Evolutionary conservation across 106 monocot species (phyloP).

Genomic region (Allium fistulosum): DNA sequence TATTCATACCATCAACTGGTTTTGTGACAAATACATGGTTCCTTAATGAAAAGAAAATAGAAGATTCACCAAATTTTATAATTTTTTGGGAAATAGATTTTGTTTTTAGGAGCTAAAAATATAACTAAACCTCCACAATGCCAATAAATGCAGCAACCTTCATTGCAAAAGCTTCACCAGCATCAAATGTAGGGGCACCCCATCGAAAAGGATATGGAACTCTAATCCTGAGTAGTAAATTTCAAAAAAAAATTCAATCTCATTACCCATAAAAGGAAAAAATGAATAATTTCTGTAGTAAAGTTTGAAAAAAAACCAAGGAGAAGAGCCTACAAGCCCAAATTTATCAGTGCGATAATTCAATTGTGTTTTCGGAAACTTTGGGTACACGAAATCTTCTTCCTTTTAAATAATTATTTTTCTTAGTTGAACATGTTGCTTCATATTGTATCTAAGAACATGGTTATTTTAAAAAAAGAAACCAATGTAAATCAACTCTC

Average conservation of each 20-base stretch:
- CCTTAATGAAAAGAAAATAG: background rate
- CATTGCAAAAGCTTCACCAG: slow-evolving; percentile 98
- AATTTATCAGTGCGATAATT: slow-evolving; percentile 97
- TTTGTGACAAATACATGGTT: too few species aligned
- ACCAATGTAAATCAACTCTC: too few species aligned
- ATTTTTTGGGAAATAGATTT: background rate
- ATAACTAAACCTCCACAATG: slow-evolving; percentile 59
- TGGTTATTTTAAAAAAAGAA: too few species aligned
- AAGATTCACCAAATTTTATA: background rate
- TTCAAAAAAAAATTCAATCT: background rate
- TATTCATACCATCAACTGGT: too few species aligned
- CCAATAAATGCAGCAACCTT: slow-evolving; percentile 96
- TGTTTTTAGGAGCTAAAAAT: too few species aligned
- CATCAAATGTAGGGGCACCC: slow-evolving; percentile 97
- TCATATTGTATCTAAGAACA: too few species aligned
- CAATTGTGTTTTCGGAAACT: slow-evolving; percentile 67
- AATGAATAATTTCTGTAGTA: background rate
- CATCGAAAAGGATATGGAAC: slow-evolving; percentile 98
- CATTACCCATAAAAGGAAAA: background rate
- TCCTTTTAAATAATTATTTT: too few species aligned
- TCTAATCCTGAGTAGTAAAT: slow-evolving; percentile 44
- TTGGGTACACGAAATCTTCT: too few species aligned
- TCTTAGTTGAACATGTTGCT: too few species aligned
- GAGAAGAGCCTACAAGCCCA: slow-evolving; percentile 58
- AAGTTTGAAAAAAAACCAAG: slow-evolving; percentile 24